Base-by-base conservation (phyloP, 192 early-diverging fungal species). In the Umbelopsis ramanniana region DNA sequence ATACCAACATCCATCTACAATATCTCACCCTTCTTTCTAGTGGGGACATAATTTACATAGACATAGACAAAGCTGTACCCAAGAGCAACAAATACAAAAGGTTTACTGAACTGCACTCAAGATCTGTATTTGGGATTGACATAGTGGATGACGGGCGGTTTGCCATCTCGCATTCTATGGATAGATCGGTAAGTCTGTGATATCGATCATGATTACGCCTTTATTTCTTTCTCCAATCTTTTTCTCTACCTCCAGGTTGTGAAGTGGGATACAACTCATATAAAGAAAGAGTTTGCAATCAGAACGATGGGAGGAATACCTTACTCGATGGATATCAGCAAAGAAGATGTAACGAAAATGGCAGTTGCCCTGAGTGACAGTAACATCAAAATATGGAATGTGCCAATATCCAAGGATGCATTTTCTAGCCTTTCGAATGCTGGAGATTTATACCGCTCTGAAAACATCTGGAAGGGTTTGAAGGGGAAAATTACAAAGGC, bases 391-490 rank as follows among this genome's bases (percentile, higher is more conserved):
- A 63, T 63, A 37, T 63, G 57, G 57, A 63, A 29, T 37, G 33
- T 63, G 4, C 57, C 57, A 14, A 63, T 63, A 7, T 29, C 57
- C 23, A 33, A 19, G 7, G 57, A 63, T 19, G 33, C 29, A 15
- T 63, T 63, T 74, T 14, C 77, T 2, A 2, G 14, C 33, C 57
- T 19, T n/a, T 19, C 19, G 0, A 3, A 70, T 26, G 48, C 57
- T 21, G 74, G 72, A 2, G 75, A 81, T 55, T 72, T 78, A 15
- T 85, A 77, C 67, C 74, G 72, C 26, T 70, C 74, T 23, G 57
- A 69, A n/a, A 74, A 66, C 6, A 68, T 83, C 3, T 78, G 73
- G 68, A 82, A 83, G n/a, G 72, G 79, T 6, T 21, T 85, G 17
- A 78, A 85, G 52, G 79, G 69, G 12, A 76, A 79, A 60, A 74